phyloP scores from a whole-genome alignment of 768 basidiomycete species.

The Lyophyllum semitale region DNA sequence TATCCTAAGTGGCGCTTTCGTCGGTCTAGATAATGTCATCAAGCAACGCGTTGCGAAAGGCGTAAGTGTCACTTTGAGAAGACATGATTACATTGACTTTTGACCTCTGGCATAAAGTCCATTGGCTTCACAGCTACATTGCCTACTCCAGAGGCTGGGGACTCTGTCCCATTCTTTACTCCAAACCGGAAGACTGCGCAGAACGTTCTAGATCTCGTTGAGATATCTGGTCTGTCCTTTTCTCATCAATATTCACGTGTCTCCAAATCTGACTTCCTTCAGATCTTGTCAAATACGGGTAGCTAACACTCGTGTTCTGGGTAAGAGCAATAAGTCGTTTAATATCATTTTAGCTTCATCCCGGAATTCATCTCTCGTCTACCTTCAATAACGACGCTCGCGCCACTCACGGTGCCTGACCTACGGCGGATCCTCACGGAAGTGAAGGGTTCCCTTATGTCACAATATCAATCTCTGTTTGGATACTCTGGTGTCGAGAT shows the following conservation, averaged over 20 bases:
- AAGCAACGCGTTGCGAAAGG: conserved; percentile 82
- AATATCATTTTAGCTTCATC: conserved; percentile 61
- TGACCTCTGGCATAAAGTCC: conserved; percentile 50
- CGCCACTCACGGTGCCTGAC: conserved; percentile 78
- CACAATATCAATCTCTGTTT: conserved; percentile 87
- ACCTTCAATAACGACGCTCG: conserved; percentile 87
- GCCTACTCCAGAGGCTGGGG: conserved; percentile 38
- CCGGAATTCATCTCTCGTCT: conserved; percentile 94
- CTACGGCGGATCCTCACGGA: conserved; percentile 90
- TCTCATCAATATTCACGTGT: background rate
- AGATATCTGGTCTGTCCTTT: conserved; percentile 57
- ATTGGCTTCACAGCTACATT: conserved; percentile 75
- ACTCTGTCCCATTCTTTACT: conserved; percentile 72
- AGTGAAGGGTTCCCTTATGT: conserved; percentile 87
- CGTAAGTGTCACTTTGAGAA: conserved; percentile 44
- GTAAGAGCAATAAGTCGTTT: conserved; percentile 1
- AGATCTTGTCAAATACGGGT: conserved; percentile 90
- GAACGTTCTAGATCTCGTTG: conserved; percentile 67
- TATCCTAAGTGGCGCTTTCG: conserved; percentile 93
- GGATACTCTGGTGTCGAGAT: conserved; percentile 84
- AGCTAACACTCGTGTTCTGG: background rate
- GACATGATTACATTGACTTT: conserved; percentile 2
- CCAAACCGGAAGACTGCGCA: conserved; percentile 59
- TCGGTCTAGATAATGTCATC: conserved; percentile 84
- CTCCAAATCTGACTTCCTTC: conserved; percentile 2